Percentiles rank a stretch among this genome's conserved stretches.
phyloP scores from a whole-genome alignment of 1,284 basidiomycete species.

The Amylostereum areolatum region DNA sequence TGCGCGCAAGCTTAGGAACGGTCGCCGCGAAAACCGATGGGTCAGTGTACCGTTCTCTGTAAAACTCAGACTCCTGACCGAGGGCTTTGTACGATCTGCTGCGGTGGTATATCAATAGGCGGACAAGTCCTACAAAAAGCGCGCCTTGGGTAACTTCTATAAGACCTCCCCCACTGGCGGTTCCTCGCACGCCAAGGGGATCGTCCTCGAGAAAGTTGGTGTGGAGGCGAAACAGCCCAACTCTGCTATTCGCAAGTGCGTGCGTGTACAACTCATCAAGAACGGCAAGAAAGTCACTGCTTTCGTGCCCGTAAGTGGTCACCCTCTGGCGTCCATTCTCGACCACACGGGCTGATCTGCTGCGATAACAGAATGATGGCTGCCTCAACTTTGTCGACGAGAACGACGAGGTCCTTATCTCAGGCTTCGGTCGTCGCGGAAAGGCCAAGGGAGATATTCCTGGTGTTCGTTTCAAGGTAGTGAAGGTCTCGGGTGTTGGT shows the following conservation, averaged over 20 bases:
- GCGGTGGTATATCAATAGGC: slow-evolving; percentile 47
- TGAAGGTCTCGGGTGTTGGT: slow-evolving; percentile 99
- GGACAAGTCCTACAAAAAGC: slow-evolving; percentile 99
- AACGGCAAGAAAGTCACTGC: slow-evolving; percentile 99
- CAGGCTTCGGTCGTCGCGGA: slow-evolving; percentile 99
- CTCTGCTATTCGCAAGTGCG: slow-evolving; percentile 99
- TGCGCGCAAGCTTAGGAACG: slow-evolving; percentile 95
- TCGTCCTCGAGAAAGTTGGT: slow-evolving; percentile 98
- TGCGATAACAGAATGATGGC: slow-evolving; percentile 80
- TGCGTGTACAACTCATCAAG: slow-evolving; percentile 99
- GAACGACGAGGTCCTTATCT: slow-evolving; percentile 99
- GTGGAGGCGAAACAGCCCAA: slow-evolving; percentile 98
- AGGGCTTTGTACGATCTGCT: slow-evolving; percentile 10
- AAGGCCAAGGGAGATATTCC: slow-evolving; percentile 99
- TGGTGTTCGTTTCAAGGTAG: slow-evolving; percentile 98
- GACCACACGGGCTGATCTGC: slow-evolving; percentile 12
- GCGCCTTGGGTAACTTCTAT: slow-evolving; percentile 99
- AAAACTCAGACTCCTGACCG: too few relatives aligned
- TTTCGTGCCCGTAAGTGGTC: slow-evolving; percentile 53
- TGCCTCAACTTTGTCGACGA: slow-evolving; percentile 98
- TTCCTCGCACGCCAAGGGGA: slow-evolving; percentile 99
- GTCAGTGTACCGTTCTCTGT: slow-evolving; percentile 37
- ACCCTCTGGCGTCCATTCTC: slow-evolving; percentile 1
- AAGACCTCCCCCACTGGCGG: slow-evolving; percentile 99
- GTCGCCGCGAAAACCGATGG: slow-evolving; percentile 97